Conservation (phyloP, 179 eudicot species). For the Beta lomatogona region DNA sequence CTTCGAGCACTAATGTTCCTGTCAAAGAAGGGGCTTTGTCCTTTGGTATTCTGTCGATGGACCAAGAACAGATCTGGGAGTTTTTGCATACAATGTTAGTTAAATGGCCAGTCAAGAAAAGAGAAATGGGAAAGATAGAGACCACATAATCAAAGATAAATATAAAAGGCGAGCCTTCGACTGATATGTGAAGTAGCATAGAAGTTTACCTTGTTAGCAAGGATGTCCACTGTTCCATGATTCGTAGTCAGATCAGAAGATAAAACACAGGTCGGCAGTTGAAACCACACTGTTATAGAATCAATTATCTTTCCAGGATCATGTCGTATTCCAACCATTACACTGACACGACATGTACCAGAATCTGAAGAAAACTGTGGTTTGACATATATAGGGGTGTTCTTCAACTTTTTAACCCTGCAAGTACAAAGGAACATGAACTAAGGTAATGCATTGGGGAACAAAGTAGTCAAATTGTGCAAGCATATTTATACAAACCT, state of each 20-base stretch:
- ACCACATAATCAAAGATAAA: background rate
- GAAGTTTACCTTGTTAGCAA: conserved; percentile 73
- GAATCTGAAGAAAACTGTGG: conserved; percentile 89
- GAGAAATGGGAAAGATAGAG: background rate
- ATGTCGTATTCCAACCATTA: conserved; percentile 77
- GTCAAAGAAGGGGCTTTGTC: conserved; percentile 92
- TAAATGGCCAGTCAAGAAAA: background rate
- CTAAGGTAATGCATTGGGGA: background rate
- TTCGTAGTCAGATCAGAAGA: conserved; percentile 85
- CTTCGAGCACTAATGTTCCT: conserved; percentile 67
- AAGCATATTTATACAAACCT: conserved; percentile 45
- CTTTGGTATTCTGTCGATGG: conserved; percentile 74
- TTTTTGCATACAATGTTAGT: background rate
- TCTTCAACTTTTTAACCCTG: conserved; percentile 91
- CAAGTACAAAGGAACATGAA: conserved; percentile 1
- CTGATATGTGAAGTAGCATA: background rate
- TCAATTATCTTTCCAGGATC: conserved; percentile 92
- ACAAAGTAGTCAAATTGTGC: conserved; percentile 8
- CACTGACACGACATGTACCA: conserved; percentile 80
- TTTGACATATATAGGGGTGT: conserved; percentile 84
- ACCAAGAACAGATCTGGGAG: conserved; percentile 85
- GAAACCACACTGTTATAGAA: conserved; percentile 70
- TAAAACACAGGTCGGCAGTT: conserved; percentile 64
- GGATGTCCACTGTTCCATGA: conserved; percentile 83
- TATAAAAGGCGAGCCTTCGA: background rate